phyloP scores from a whole-genome alignment of 108 stramenopile species.

The Cyclostephanos tholiformis region DNA sequence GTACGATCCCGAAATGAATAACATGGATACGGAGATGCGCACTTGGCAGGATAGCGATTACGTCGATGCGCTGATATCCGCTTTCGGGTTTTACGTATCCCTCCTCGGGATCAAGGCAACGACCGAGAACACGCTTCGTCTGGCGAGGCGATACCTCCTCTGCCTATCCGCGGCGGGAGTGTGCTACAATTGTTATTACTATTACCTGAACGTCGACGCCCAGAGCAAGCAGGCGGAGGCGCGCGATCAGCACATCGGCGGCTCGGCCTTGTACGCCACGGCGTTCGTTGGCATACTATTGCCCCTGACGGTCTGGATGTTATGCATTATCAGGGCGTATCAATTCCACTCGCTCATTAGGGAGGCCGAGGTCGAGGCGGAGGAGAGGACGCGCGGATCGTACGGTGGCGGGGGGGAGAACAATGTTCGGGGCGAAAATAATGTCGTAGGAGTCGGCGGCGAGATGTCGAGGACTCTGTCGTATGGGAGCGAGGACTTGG shows the following conservation, averaged over 20 bases:
- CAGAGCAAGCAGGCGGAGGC: conserved; percentile 34
- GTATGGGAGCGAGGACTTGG: conserved; percentile 44
- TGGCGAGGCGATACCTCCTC: conserved; percentile 62
- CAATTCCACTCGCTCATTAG: conserved; percentile 69
- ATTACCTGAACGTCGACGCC: conserved; percentile 47
- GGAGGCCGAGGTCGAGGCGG: conserved; percentile 81
- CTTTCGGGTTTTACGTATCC: conserved; percentile 75
- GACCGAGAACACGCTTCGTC: conserved; percentile 63
- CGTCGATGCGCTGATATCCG: conserved; percentile 60
- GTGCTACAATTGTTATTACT: conserved; percentile 62
- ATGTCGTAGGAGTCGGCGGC: conserved; percentile 1
- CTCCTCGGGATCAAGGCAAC: conserved; percentile 66
- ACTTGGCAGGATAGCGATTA: conserved; percentile 67
- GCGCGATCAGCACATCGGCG: conserved; percentile 24
- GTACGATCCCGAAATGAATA: not conserved
- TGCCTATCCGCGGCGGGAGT: conserved; percentile 62
- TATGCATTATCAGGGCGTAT: conserved; percentile 74
- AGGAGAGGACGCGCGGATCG: conserved; percentile 48
- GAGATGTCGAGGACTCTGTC: conserved; percentile 5
- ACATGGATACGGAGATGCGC: conserved; percentile 29
- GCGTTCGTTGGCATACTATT: conserved; percentile 65
- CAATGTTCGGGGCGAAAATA: conserved; percentile 3
- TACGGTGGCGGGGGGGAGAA: conserved; percentile 7
- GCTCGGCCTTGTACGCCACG: conserved; percentile 36
- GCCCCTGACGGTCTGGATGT: conserved; percentile 70